A percentile compares a stretch with the other conserved stretches of the same genome.
phyloP scores from a whole-genome alignment of 1,284 basidiomycete genomes.

The Leucoagaricus sp. region DNA sequence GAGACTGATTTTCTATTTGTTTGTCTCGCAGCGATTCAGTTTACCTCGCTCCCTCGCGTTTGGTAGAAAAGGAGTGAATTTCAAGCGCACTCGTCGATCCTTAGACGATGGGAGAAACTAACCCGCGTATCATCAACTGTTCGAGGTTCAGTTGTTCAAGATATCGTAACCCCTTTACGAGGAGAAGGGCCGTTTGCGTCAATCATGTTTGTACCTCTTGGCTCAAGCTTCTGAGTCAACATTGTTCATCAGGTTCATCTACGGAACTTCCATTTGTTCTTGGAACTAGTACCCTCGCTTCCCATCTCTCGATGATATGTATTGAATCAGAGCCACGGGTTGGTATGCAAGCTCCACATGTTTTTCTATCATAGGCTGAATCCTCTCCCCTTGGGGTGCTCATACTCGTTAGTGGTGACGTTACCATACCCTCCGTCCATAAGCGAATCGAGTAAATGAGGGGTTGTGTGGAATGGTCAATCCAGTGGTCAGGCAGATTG shows the following conservation, averaged over 20 bases:
- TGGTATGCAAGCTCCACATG: not conserved
- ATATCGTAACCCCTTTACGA: not conserved
- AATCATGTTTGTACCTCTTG: no score
- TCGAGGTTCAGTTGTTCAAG: not conserved
- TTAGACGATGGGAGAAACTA: not conserved
- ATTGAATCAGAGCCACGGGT: not conserved
- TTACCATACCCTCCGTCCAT: slow-evolving; percentile 7
- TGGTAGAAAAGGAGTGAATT: not conserved
- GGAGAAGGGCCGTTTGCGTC: not conserved
- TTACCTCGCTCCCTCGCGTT: slow-evolving; percentile 8
- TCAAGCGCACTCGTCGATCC: not conserved
- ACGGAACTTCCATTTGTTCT: not conserved
- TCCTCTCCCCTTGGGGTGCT: not conserved
- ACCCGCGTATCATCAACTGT: not conserved
- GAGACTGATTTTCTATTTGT: not conserved
- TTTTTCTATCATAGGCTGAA: not conserved
- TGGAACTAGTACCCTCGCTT: not conserved
- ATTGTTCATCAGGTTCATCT: not conserved
- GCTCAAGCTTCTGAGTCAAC: not conserved
- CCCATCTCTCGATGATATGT: not conserved
- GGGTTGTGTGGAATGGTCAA: slow-evolving; percentile 2
- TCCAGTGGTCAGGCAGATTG: not conserved
- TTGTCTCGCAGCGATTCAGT: not conserved
- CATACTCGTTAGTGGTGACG: not conserved
- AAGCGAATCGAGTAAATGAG: slow-evolving; percentile 1